phyloP scores from a whole-genome alignment of 768 basidiomycete genomes.

The Xerocomus brunneocitrinus region DNA sequence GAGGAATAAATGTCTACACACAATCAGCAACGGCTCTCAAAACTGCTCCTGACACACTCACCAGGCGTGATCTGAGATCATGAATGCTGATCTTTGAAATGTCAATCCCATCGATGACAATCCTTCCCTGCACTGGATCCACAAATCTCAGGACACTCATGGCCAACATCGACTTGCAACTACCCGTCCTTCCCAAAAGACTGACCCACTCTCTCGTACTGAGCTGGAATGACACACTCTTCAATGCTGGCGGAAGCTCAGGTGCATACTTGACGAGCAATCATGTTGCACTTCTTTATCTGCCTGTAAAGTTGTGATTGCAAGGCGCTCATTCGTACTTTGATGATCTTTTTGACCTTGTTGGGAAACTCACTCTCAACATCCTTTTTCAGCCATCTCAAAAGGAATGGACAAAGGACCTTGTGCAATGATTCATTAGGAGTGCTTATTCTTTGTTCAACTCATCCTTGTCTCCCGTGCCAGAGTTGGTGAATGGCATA shows the following conservation, averaged over 20 bases:
- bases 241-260: conserved; percentile 78
- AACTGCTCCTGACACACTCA: conserved; percentile 32
- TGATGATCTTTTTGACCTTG: conserved; percentile 97
- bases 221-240: too few species aligned
- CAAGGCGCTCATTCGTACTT: conserved; percentile 88
- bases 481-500: conserved; percentile 98
- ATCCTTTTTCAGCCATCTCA: too few species aligned
- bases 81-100: conserved; percentile 81
- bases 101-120: conserved; percentile 84
- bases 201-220: too few species aligned
- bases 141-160: conserved; percentile 84
- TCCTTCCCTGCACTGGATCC: conserved; percentile 71
- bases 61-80: conserved; percentile 70
- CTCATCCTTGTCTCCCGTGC: conserved; percentile 96
- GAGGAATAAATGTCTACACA: conserved; percentile 70
- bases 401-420: conserved; percentile 90
- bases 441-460: conserved; percentile 99
- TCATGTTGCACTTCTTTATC: conserved; percentile 98
- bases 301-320: conserved; percentile 93
- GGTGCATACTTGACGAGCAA: conserved; percentile 84
- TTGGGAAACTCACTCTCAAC: conserved; percentile 94
- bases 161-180: too few species aligned
- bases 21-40: background rate
- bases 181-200: too few species aligned
- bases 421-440: conserved; percentile 95